Conservation (phyloP, 1,284 basidiomycete species). For the Sporisorium exsertum region DNA sequence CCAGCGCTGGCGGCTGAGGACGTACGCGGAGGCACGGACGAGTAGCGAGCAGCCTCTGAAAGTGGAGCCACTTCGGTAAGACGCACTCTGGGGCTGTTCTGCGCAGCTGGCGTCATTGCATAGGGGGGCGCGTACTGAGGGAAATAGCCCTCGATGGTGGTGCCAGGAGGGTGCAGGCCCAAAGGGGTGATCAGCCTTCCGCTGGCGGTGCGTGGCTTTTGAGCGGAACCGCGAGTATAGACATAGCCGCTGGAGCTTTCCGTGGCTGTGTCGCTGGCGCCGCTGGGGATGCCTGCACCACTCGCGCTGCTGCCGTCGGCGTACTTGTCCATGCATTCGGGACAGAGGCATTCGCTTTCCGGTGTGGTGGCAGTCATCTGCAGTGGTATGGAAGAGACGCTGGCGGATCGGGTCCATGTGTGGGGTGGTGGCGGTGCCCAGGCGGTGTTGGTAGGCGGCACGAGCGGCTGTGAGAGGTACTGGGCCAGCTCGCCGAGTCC, state of each 20-base stretch:
- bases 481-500: slow-evolving; percentile 54
- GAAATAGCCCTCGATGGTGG: slow-evolving; percentile 52
- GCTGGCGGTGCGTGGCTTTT: slow-evolving; percentile 57
- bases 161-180: slow-evolving; percentile 45
- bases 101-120: slow-evolving; percentile 12
- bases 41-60: slow-evolving; percentile 2
- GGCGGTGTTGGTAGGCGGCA: slow-evolving; percentile 19
- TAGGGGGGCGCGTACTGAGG: slow-evolving; percentile 28
- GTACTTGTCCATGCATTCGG: slow-evolving; percentile 59
- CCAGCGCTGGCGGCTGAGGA: slow-evolving; percentile 51
- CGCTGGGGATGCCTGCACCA: slow-evolving; percentile 57
- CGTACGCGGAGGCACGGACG: slow-evolving; percentile 23
- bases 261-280: slow-evolving; percentile 62
- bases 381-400: slow-evolving; percentile 37
- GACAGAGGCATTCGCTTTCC: slow-evolving; percentile 59
- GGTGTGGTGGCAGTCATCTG: slow-evolving; percentile 37
- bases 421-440: slow-evolving; percentile 24
- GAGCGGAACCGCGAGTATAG: slow-evolving; percentile 30
- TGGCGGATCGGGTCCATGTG: slow-evolving; percentile 23
- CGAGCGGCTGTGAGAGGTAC: slow-evolving; percentile 52
- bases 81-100: slow-evolving; percentile 26
- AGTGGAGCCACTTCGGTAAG: slow-evolving; percentile 7
- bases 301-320: slow-evolving; percentile 45
- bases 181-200: slow-evolving; percentile 61
- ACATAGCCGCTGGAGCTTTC: slow-evolving; percentile 57